Evolutionary conservation across 768 basidiomycete species (phyloP).

Genomic region (Strobilomyces dryophilus): DNA sequence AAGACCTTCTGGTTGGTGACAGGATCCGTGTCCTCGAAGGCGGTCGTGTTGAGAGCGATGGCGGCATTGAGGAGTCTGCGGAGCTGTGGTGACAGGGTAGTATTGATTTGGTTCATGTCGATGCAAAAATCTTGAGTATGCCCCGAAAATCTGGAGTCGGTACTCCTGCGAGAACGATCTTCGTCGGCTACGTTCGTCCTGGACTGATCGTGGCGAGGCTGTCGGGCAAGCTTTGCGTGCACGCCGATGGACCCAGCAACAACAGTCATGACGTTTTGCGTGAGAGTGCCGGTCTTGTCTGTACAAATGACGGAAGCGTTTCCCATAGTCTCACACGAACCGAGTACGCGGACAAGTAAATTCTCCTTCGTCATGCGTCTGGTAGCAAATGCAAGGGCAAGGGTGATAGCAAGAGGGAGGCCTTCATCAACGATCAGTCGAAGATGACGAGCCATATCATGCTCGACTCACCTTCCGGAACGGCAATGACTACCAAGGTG

Average conservation of each 20-base stretch:
- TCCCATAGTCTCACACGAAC: slow-evolving; percentile 98
- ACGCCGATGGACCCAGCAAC: slow-evolving; percentile 95
- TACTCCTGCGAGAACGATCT: slow-evolving; percentile 27
- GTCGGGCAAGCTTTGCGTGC: slow-evolving; percentile 88
- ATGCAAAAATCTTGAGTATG: slow-evolving; percentile 78
- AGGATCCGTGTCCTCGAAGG: slow-evolving; percentile 78
- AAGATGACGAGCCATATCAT: neutral
- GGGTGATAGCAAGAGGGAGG: slow-evolving; percentile 91
- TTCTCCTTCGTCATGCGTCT: slow-evolving; percentile 98
- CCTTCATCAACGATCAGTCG: slow-evolving; percentile 39
- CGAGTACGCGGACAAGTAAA: slow-evolving; percentile 90
- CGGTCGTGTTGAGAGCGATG: slow-evolving; percentile 90
- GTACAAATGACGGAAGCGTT: slow-evolving; percentile 95
- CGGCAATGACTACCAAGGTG: slow-evolving; percentile 84
- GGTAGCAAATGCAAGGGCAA: slow-evolving; percentile 95
- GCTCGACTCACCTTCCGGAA: slow-evolving; percentile 62
- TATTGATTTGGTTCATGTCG: slow-evolving; percentile 69
- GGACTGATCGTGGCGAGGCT: slow-evolving; percentile 63
- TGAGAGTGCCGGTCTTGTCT: slow-evolving; percentile 96
- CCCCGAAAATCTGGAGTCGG: slow-evolving; percentile 32
- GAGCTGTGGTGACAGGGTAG: slow-evolving; percentile 56
- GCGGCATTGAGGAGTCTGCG: slow-evolving; percentile 73
- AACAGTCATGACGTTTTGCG: slow-evolving; percentile 92
- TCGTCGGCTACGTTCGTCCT: slow-evolving; percentile 70
- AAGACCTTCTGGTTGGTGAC: slow-evolving; percentile 60